Evolutionary conservation across 306 rosid genomes (phyloP), one percentile per base, ranked within the genome.

Genomic region (Quercus glauca): DNA sequence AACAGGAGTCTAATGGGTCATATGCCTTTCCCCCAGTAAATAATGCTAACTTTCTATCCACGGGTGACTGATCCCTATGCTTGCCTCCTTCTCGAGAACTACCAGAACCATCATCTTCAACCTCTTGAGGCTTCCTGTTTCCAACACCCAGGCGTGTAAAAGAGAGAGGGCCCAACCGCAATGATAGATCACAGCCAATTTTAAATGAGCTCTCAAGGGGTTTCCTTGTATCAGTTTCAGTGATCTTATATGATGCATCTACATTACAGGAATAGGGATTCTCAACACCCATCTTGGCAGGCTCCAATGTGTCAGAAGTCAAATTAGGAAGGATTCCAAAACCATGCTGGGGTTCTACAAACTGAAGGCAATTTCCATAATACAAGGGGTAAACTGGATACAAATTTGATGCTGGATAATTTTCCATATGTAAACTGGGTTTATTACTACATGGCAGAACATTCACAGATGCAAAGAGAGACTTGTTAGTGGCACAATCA

Each of bases 161-260:
- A 41, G 76, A 74, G 25, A 82, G 25, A 52, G 89, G 89, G 8
- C 93, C 94, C 76, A 90, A 70, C 64, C 92, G 87, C 85, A 92
- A 28, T 4, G 97, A 90, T 65, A 92, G 86, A 88, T 92, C 97
- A 84, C 92, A 92, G 2, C 59, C 75, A 71, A 76, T 64, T 0
- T 76, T 41, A 77, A 74, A 59, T 37, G 65, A 37, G 69, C 55
- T 84, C 74, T 73, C 80, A 65, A 59, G 58, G 72, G 65, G 17
- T 5, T 56, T 83, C 33, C n/a, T 76, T 5, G 26, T 45, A 57
- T 57, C 67, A 25, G 81, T 55, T 67, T 77, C 83, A 12, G 57
- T 37, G 33, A 21, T 75, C 29, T 64, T 73, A 76, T 53, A 53
- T 4, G 88, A 73, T 69, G 81, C 59, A 55, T 77, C 78, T 23